Evolutionary conservation across 805 yeast species (phyloP).

Genomic region (Wickerhamomyces mucosus): DNA sequence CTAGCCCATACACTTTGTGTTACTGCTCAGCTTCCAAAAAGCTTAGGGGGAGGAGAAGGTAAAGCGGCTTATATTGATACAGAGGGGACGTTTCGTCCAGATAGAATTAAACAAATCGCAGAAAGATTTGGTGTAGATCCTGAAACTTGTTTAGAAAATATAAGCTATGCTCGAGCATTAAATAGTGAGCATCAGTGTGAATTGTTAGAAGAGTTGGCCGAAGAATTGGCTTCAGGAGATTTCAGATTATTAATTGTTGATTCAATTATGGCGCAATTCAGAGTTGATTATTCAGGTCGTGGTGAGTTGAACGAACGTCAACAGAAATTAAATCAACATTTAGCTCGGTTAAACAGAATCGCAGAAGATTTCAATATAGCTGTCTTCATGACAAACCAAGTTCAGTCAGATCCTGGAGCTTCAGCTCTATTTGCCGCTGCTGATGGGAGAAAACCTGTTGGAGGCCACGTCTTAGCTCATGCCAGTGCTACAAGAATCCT

Average conservation of each 20-base stretch:
- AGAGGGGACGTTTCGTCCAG: constrained; percentile 77
- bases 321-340: constrained; percentile 52
- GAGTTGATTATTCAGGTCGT: constrained; percentile 73
- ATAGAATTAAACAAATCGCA: constrained; percentile 54
- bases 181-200: constrained; percentile 77
- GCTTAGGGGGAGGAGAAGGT: constrained; percentile 71
- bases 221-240: constrained; percentile 56
- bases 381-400: constrained; percentile 67
- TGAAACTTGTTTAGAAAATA: constrained; percentile 58
- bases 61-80: constrained; percentile 74
- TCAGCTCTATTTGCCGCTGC: constrained; percentile 70
- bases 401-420: constrained; percentile 81
- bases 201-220: constrained; percentile 56
- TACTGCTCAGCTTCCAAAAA: constrained; percentile 58
- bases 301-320: constrained; percentile 74
- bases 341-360: constrained; percentile 42
- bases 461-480: constrained; percentile 77
- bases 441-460: constrained; percentile 79
- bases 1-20: constrained; percentile 72
- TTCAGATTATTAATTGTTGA: constrained; percentile 51
- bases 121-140: constrained; percentile 61
- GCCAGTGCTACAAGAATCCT: constrained; percentile 72
- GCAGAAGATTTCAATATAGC: constrained; percentile 77
- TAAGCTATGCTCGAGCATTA: constrained; percentile 66
- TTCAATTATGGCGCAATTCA: constrained; percentile 70